Evolutionary conservation across 2,329 filamentous ascomycete genomes (phyloP).

Genomic region (Paracorniculantispora psalliotae): DNA sequence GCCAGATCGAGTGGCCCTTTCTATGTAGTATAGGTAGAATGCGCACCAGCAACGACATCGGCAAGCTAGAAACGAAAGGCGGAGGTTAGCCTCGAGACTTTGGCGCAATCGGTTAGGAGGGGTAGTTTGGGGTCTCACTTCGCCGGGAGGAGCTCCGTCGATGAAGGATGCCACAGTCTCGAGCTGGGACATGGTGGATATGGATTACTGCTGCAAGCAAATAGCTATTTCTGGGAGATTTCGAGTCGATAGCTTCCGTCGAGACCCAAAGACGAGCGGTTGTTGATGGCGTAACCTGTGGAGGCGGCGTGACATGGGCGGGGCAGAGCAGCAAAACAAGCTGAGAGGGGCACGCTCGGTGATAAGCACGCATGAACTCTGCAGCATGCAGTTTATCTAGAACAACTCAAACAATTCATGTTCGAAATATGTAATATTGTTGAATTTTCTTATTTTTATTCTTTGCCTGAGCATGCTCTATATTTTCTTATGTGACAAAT

Average conservation of each 20-base stretch:
- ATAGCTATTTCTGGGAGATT: background rate
- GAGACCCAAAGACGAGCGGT: constrained; percentile 2
- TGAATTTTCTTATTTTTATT: background rate
- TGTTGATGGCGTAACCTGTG: constrained; percentile 13
- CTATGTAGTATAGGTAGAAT: background rate
- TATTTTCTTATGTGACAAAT: background rate
- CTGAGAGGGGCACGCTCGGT: background rate
- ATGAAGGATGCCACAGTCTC: constrained; percentile 73
- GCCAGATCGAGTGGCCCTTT: background rate
- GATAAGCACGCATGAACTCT: background rate
- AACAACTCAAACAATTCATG: too few species aligned
- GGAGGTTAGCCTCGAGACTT: constrained; percentile 25
- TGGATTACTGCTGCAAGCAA: background rate
- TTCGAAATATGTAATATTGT: background rate
- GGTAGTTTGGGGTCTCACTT: constrained; percentile 57
- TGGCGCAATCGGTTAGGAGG: constrained; percentile 15
- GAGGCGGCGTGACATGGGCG: constrained; percentile 11
- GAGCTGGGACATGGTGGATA: constrained; percentile 31
- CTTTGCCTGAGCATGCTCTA: constrained; percentile 1
- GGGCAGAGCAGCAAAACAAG: constrained; percentile 5
- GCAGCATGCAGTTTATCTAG: background rate
- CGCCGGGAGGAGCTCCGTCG: constrained; percentile 89
- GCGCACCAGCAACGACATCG: constrained; percentile 79
- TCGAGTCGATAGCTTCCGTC: background rate
- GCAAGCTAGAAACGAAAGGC: constrained; percentile 55